phyloP scores from a whole-genome alignment of 2,329 filamentous ascomycete species.

The Blumeria graminis region DNA sequence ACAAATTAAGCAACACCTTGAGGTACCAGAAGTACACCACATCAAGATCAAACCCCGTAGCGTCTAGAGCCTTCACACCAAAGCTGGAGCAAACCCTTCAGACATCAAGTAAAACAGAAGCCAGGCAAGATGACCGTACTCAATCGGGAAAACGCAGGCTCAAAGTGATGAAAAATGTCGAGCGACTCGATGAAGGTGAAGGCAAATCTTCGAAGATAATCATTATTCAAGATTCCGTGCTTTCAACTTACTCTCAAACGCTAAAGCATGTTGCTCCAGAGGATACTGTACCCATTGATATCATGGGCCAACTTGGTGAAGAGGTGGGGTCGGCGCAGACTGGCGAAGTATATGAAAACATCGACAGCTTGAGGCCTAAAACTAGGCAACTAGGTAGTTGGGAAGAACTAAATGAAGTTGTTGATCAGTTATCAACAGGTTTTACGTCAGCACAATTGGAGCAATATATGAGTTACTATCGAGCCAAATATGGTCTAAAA shows the following conservation, averaged over 20 bases:
- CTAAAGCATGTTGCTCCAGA: not conserved
- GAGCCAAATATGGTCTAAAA: constrained; percentile 1
- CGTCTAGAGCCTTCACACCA: too few species aligned
- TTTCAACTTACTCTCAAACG: constrained; percentile 3
- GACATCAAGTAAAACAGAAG: too few species aligned
- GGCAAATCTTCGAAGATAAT: constrained; percentile 12
- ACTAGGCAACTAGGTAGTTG: constrained; percentile 6
- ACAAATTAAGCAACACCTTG: not conserved
- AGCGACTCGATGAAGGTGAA: not conserved
- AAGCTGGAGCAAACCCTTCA: too few species aligned
- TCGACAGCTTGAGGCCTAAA: constrained; percentile 11
- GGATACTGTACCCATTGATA: constrained; percentile 11
- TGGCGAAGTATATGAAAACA: constrained; percentile 13
- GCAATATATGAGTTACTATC: constrained; percentile 9
- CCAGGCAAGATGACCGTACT: too few species aligned
- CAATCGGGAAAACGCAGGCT: not conserved
- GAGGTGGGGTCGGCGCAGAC: constrained; percentile 12
- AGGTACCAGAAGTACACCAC: not conserved
- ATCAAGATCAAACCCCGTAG: too few species aligned
- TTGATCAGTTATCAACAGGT: constrained; percentile 9
- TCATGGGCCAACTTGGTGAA: constrained; percentile 10
- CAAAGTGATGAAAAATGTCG: not conserved
- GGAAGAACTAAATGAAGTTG: constrained; percentile 11
- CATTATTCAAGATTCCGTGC: constrained; percentile 13
- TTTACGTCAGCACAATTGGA: constrained; percentile 13